Percentiles rank a stretch among this genome's conserved stretches.
Conservation (phyloP, 1,139 yeast genomes). For the Kurtzmaniella quercitrusa region DNA sequence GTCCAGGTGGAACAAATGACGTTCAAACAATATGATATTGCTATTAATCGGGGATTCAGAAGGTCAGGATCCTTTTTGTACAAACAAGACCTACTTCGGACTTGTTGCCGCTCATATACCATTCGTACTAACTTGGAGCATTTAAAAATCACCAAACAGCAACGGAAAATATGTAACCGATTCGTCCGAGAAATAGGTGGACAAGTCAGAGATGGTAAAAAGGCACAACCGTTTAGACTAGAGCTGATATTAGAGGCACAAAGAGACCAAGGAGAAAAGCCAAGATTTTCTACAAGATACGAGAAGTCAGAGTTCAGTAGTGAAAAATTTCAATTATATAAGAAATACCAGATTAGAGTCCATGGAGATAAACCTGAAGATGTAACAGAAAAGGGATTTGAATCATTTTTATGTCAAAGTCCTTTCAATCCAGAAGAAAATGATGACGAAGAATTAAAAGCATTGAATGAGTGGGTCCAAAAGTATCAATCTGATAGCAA, state of each 20-base stretch:
- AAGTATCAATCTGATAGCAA: slow-evolving; percentile 11
- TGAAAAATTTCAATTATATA: slow-evolving; percentile 65
- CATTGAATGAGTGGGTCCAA: slow-evolving; percentile 27
- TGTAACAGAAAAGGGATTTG: slow-evolving; percentile 45
- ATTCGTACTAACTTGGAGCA: slow-evolving; percentile 55
- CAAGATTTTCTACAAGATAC: slow-evolving; percentile 43
- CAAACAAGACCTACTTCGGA: slow-evolving; percentile 65
- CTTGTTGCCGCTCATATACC: slow-evolving; percentile 82
- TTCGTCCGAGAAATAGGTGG: slow-evolving; percentile 44
- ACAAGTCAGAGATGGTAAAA: slow-evolving; percentile 9
- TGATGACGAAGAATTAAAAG: slow-evolving; percentile 25
- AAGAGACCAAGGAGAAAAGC: slow-evolving; percentile 13
- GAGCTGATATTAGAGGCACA: slow-evolving; percentile 25
- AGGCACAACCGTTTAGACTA: slow-evolving; percentile 25
- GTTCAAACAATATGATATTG: slow-evolving; percentile 51
- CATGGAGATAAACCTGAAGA: slow-evolving; percentile 61
- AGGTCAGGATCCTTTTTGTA: slow-evolving; percentile 75
- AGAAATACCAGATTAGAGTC: slow-evolving; percentile 62
- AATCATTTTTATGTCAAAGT: slow-evolving; percentile 63
- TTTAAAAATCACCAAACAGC: slow-evolving; percentile 57
- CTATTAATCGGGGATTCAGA: slow-evolving; percentile 72
- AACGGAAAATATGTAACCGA: slow-evolving; percentile 60
- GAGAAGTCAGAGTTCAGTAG: slow-evolving; percentile 50
- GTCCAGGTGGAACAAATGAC: slow-evolving; percentile 44
- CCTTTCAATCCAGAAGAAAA: slow-evolving; percentile 43